Evolutionary conservation across 305 asterid genomes (phyloP).

Genomic region (Solanum hybrid): DNA sequence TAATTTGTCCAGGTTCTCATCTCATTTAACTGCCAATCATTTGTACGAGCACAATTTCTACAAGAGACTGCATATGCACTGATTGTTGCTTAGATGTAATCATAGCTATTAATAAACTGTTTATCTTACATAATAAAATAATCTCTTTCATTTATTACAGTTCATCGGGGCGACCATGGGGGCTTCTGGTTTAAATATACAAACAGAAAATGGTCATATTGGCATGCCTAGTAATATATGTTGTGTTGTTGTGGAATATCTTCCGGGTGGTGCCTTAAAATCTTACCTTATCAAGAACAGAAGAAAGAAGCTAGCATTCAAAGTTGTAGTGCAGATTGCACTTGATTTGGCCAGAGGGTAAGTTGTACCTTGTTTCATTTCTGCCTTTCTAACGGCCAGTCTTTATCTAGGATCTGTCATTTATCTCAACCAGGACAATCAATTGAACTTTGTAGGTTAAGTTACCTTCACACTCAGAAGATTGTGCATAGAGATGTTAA

Average conservation of each 20-base stretch:
- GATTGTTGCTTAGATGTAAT: background rate
- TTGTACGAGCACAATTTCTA: background rate
- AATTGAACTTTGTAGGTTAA: slow-evolving; percentile 15
- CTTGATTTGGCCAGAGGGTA: slow-evolving; percentile 39
- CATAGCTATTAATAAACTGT: background rate
- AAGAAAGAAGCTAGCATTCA: slow-evolving; percentile 29
- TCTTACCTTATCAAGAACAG: slow-evolving; percentile 28
- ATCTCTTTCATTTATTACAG: slow-evolving; percentile 4
- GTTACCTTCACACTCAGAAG: slow-evolving; percentile 28
- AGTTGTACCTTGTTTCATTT: background rate
- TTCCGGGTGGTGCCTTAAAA: slow-evolving; percentile 34
- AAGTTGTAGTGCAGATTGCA: slow-evolving; percentile 32
- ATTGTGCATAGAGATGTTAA: slow-evolving; percentile 38
- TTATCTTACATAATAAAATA: background rate
- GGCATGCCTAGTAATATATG: slow-evolving; percentile 29
- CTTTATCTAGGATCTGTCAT: background rate
- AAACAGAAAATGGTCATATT: slow-evolving; percentile 24
- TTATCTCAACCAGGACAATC: background rate
- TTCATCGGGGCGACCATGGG: slow-evolving; percentile 39
- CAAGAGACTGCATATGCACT: background rate
- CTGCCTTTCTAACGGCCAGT: background rate
- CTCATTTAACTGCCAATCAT: background rate
- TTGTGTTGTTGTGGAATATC: slow-evolving; percentile 37
- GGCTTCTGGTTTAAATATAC: slow-evolving; percentile 20
- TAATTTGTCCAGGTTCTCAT: background rate